phyloP scores from a whole-genome alignment of 108 stramenopile species.

The Bacterosira constricta region DNA sequence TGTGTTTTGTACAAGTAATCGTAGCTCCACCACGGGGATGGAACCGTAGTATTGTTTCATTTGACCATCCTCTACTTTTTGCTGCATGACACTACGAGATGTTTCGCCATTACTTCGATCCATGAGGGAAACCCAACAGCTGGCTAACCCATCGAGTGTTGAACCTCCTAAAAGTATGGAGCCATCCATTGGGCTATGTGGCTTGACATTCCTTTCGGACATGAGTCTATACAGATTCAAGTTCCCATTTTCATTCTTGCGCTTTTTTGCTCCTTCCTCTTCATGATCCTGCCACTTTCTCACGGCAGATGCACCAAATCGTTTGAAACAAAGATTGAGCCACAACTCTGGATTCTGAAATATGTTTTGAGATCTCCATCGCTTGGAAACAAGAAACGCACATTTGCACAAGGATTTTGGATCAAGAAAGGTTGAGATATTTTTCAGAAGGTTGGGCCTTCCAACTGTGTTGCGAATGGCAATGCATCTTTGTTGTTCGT shows the following conservation, averaged over 20 bases:
- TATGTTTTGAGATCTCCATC: slow-evolving; percentile 46
- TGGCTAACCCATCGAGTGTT: slow-evolving; percentile 55
- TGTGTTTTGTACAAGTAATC: slow-evolving; percentile 81
- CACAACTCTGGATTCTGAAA: slow-evolving; percentile 62
- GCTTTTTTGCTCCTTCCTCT: slow-evolving; percentile 38
- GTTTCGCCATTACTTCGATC: slow-evolving; percentile 89
- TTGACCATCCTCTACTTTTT: slow-evolving; percentile 21
- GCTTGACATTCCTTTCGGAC: slow-evolving; percentile 68
- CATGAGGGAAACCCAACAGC: slow-evolving; percentile 76
- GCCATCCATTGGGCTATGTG: slow-evolving; percentile 47
- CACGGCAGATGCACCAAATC: slow-evolving; percentile 72
- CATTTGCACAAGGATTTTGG: slow-evolving; percentile 61
- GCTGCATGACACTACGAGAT: slow-evolving; percentile 60
- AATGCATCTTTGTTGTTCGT: slow-evolving; percentile 12
- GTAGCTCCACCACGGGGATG: slow-evolving; percentile 74
- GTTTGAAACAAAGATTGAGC: slow-evolving; percentile 60
- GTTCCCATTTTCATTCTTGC: slow-evolving; percentile 1
- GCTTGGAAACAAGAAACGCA: slow-evolving; percentile 41
- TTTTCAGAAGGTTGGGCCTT: slow-evolving; percentile 9
- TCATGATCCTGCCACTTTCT: slow-evolving; percentile 72
- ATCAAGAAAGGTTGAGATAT: slow-evolving; percentile 64
- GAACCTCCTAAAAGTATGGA: slow-evolving; percentile 57
- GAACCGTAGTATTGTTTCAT: slow-evolving; percentile 41
- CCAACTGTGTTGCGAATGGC: slow-evolving; percentile 12
- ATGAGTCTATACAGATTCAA: slow-evolving; percentile 64